These are phyloP conservation scores for Neonectria magnoliae DNA, from an alignment of 2,329 filamentous ascomycete species.

Conservation along the genomic window DNA sequence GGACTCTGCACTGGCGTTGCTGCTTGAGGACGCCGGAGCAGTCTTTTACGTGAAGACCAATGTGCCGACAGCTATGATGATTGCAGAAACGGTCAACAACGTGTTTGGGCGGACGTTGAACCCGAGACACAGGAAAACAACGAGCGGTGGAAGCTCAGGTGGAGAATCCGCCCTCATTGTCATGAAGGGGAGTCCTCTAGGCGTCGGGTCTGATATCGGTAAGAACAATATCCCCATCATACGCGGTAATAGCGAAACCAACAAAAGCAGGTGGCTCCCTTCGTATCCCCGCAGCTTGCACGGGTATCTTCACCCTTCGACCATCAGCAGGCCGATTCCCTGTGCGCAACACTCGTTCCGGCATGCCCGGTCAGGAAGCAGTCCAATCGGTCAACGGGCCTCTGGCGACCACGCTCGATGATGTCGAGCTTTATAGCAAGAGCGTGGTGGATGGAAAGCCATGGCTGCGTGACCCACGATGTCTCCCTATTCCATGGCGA, in stretches of 20 bases:
- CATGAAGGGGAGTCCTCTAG: slow-evolving; percentile 67
- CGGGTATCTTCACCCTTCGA: slow-evolving; percentile 65
- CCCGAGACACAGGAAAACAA: slow-evolving; percentile 67
- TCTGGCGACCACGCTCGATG: slow-evolving; percentile 64
- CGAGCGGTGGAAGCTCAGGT: slow-evolving; percentile 72
- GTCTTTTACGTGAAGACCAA: slow-evolving; percentile 68
- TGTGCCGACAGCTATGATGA: slow-evolving; percentile 73
- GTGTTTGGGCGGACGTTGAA: slow-evolving; percentile 71
- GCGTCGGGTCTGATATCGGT: slow-evolving; percentile 72
- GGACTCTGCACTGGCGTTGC: slow-evolving; percentile 52
- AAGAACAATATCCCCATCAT: neutral
- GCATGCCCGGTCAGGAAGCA: slow-evolving; percentile 72
- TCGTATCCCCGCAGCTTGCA: slow-evolving; percentile 64
- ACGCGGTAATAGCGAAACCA: neutral
- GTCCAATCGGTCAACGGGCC: slow-evolving; percentile 72
- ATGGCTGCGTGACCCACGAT: slow-evolving; percentile 67
- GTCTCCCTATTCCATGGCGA: slow-evolving; percentile 68
- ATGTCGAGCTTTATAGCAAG: slow-evolving; percentile 65
- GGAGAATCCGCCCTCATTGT: slow-evolving; percentile 72
- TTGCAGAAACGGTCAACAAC: slow-evolving; percentile 73
- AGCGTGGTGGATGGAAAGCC: slow-evolving; percentile 62
- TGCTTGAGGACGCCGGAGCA: slow-evolving; percentile 60
- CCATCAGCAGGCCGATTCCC: slow-evolving; percentile 70
- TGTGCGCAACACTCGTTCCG: slow-evolving; percentile 62
- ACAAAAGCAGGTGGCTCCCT: slow-evolving; percentile 58